These are phyloP conservation scores for Helicosporidium sp. DNA, from an alignment of 139 green algal species.

Conservation along the genomic window DNA sequence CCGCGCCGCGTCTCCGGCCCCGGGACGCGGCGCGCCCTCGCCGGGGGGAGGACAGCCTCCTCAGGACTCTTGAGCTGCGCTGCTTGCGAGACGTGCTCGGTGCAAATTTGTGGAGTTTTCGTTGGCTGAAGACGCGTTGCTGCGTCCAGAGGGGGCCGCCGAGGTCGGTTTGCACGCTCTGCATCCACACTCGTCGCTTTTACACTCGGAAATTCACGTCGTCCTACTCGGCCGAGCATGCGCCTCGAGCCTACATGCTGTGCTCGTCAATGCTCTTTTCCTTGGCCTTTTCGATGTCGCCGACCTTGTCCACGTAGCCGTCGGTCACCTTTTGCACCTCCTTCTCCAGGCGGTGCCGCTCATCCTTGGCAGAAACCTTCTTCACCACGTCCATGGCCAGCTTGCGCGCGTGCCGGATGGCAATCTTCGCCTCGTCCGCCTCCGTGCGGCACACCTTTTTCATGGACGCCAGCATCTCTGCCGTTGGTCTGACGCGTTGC, in stretches of 20 bases:
- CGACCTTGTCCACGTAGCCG: slow-evolving; percentile 11
- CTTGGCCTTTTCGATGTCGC: slow-evolving; percentile 10
- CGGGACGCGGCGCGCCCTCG: too few species aligned
- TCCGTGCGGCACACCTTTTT: slow-evolving; percentile 37
- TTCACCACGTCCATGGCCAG: slow-evolving; percentile 24
- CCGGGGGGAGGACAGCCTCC: too few species aligned
- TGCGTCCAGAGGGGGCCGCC: too few species aligned
- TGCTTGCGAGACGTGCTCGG: neutral
- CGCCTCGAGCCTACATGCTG: slow-evolving; percentile 6
- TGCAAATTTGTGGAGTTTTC: neutral
- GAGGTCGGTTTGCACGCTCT: too few species aligned
- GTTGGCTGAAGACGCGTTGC: neutral
- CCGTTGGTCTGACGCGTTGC: slow-evolving; percentile 14
- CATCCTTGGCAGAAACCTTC: slow-evolving; percentile 13
- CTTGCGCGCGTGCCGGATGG: slow-evolving; percentile 35
- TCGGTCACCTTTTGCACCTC: slow-evolving; percentile 38
- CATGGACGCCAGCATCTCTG: slow-evolving; percentile 30
- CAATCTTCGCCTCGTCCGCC: slow-evolving; percentile 36
- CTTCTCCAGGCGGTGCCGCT: slow-evolving; percentile 17
- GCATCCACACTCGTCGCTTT: too few species aligned
- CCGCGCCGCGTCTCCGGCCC: too few species aligned
- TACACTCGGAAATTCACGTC: too few species aligned
- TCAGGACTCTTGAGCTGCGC: too few species aligned
- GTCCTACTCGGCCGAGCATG: neutral
- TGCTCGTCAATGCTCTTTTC: slow-evolving; percentile 13